A percentile compares a stretch with the other conserved stretches of the same genome.
Evolutionary conservation across 345 rosid genomes (phyloP).

Genomic region (Populus alba): DNA sequence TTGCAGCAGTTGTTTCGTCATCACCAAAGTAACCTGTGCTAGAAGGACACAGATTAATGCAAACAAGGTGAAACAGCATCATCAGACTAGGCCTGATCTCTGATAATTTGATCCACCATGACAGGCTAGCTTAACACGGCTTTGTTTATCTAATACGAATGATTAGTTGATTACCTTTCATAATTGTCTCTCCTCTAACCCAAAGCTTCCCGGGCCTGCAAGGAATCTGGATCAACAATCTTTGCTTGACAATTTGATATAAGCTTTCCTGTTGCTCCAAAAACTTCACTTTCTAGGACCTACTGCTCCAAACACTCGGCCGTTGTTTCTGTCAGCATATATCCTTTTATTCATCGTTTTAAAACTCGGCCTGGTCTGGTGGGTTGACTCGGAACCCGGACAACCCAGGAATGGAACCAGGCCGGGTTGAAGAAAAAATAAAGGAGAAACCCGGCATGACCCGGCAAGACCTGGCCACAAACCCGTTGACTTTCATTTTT

Average conservation of each 20-base stretch:
- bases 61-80: neutral
- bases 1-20: slow-evolving; percentile 46
- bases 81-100: neutral
- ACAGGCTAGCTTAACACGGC: too few species aligned
- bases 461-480: too few species aligned
- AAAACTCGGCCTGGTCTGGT: too few species aligned
- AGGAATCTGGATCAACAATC: slow-evolving; percentile 50
- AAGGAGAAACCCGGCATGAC: too few species aligned
- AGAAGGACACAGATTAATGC: neutral
- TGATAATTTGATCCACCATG: neutral
- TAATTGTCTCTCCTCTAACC: slow-evolving; percentile 51
- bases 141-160: neutral
- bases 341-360: slow-evolving; percentile 11
- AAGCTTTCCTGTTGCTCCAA: slow-evolving; percentile 55
- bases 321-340: slow-evolving; percentile 63
- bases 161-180: slow-evolving; percentile 41
- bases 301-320: slow-evolving; percentile 37
- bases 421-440: too few species aligned
- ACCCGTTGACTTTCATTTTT: too few species aligned
- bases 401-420: too few species aligned
- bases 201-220: slow-evolving; percentile 47
- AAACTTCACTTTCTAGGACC: slow-evolving; percentile 38
- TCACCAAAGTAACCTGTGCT: slow-evolving; percentile 51
- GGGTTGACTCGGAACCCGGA: too few species aligned
- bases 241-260: slow-evolving; percentile 42